These are phyloP conservation scores for Fermentozyma sake DNA, from an alignment of 1,139 yeast species.

Conservation along the genomic window DNA sequence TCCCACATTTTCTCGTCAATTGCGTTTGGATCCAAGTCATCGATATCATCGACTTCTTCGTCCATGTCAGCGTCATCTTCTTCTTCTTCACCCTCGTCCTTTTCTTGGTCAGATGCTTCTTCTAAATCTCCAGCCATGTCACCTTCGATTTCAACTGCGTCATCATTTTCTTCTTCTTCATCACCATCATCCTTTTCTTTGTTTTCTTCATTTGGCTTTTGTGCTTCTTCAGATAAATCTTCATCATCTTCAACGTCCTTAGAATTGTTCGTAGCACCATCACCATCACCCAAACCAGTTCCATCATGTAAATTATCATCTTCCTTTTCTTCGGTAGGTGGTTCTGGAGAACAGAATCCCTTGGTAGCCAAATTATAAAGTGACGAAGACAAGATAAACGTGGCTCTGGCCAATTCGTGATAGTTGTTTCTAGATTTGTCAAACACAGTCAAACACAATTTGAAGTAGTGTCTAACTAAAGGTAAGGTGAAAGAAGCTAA, in stretches of 20 bases:
- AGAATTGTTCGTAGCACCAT: constrained; percentile 76
- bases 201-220: constrained; percentile 74
- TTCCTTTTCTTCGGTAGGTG: constrained; percentile 64
- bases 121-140: constrained; percentile 95
- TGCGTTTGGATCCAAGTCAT: constrained; percentile 90
- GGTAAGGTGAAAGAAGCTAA: constrained; percentile 55
- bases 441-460: constrained; percentile 39
- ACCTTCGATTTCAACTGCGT: constrained; percentile 91
- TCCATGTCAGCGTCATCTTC: constrained; percentile 64
- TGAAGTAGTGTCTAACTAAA: constrained; percentile 48
- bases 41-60: constrained; percentile 86
- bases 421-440: constrained; percentile 44
- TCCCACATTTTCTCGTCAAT: constrained; percentile 99
- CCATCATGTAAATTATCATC: constrained; percentile 71
- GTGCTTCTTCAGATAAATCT: constrained; percentile 85
- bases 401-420: constrained; percentile 52
- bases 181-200: constrained; percentile 59
- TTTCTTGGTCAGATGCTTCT: constrained; percentile 69
- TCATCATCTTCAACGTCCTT: constrained; percentile 92
- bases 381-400: constrained; percentile 53
- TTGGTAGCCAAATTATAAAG: constrained; percentile 64
- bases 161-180: constrained; percentile 59
- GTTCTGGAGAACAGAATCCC: constrained; percentile 93
- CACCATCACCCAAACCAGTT: constrained; percentile 97
- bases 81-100: constrained; percentile 51